Evolutionary conservation across 495 filamentous ascomycete genomes (phyloP).

Genomic region (Aspergillus ellipticus): DNA sequence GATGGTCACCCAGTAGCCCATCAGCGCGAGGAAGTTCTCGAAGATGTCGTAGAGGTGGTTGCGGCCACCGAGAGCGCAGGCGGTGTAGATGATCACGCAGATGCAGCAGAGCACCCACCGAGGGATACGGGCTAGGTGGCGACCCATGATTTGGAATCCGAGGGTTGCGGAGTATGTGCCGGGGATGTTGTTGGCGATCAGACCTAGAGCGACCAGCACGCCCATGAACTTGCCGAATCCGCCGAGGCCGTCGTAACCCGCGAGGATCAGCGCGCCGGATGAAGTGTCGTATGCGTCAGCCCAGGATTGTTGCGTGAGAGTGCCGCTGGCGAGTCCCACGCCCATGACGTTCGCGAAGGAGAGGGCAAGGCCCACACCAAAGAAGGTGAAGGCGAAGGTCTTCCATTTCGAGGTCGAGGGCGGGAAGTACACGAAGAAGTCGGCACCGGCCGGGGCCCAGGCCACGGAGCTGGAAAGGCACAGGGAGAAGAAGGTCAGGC

Average conservation of each 20-base stretch:
- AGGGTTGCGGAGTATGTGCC: constrained; percentile 60
- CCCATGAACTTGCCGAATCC: constrained; percentile 62
- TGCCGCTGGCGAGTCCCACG: constrained; percentile 60
- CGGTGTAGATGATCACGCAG: constrained; percentile 50
- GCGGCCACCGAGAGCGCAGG: constrained; percentile 52
- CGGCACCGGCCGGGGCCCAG: constrained; percentile 45
- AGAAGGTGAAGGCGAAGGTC: constrained; percentile 38
- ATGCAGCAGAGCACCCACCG: constrained; percentile 49
- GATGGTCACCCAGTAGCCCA: constrained; percentile 58
- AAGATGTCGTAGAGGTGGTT: constrained; percentile 53
- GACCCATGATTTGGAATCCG: constrained; percentile 54
- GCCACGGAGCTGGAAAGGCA: constrained; percentile 51
- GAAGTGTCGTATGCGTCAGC: constrained; percentile 49
- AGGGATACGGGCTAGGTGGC: constrained; percentile 40
- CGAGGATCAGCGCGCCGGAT: constrained; percentile 59
- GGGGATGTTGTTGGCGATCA: constrained; percentile 62
- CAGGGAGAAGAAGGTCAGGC: constrained; percentile 61
- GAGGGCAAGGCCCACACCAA: constrained; percentile 46
- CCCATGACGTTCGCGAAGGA: constrained; percentile 58
- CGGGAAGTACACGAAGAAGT: constrained; percentile 53
- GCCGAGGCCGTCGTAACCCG: constrained; percentile 52
- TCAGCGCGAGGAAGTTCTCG: constrained; percentile 55
- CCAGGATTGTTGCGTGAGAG: constrained; percentile 47
- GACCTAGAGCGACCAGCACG: constrained; percentile 58
- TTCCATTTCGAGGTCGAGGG: constrained; percentile 36